Evolutionary conservation across 225 moss, liverwort and hornwort species (phyloP).

Genomic region (Pseudoscleropodium purum): DNA sequence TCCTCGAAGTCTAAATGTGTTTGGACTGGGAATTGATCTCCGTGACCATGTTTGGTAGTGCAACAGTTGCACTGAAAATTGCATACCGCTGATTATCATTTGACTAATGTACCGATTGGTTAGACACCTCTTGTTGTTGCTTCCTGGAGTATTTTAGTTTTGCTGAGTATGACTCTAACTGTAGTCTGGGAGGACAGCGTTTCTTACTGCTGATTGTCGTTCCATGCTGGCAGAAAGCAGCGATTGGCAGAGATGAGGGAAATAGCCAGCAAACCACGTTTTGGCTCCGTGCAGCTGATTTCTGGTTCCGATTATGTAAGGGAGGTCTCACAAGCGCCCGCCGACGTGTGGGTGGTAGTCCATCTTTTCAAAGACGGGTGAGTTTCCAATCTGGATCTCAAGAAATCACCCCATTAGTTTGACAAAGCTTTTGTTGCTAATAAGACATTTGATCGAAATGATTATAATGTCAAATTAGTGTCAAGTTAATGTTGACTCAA

Average conservation of each 20-base stretch:
- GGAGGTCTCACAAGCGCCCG: conserved; percentile 91
- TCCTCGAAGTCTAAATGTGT: background rate
- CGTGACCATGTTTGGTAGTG: background rate
- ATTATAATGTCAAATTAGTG: background rate
- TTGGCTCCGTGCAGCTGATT: conserved; percentile 74
- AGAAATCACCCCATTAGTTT: background rate
- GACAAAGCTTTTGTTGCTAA: background rate
- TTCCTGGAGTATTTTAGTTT: background rate
- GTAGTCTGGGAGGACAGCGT: background rate
- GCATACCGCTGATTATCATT: background rate
- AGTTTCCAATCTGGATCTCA: background rate
- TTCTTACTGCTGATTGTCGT: background rate
- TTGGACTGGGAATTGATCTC: background rate
- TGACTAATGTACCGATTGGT: background rate
- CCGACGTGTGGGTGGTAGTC: conserved; percentile 98
- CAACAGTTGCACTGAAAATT: background rate
- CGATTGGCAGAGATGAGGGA: conserved; percentile 74
- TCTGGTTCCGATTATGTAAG: conserved; percentile 85
- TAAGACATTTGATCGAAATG: background rate
- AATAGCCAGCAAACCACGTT: conserved; percentile 69
- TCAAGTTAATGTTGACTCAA: background rate
- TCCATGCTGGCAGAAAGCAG: conserved; percentile 64
- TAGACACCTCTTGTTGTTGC: background rate
- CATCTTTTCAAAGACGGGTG: conserved; percentile 98
- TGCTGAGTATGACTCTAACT: background rate